Conservation (phyloP, 139 green algal species). For the Dunaliella sp. region DNA sequence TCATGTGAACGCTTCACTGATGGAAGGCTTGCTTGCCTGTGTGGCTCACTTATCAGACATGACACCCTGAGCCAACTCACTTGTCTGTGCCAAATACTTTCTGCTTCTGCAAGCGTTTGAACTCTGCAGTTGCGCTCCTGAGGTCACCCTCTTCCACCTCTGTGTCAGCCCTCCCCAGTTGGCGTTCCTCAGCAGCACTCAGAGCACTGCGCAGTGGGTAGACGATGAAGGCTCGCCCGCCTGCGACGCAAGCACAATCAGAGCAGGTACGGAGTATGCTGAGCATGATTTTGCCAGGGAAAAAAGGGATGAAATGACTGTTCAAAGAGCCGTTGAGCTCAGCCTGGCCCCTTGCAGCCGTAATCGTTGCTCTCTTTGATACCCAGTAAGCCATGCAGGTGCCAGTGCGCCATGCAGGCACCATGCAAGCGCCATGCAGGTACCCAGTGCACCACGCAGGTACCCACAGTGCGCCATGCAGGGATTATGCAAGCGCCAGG, state of each 20-base stretch:
- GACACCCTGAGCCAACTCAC: background rate
- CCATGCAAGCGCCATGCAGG: background rate
- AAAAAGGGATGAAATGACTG: too few relatives aligned
- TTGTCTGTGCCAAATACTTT: background rate
- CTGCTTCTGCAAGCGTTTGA: background rate
- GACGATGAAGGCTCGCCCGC: constrained; percentile 58
- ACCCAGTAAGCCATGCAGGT: too few relatives aligned
- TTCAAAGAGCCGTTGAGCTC: too few relatives aligned
- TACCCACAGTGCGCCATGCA: too few relatives aligned
- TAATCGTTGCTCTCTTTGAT: too few relatives aligned
- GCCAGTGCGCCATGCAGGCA: background rate
- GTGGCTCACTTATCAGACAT: background rate
- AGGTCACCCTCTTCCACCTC: background rate
- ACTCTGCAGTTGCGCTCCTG: background rate
- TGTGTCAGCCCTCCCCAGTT: background rate
- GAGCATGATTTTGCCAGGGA: too few relatives aligned
- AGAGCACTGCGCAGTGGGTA: constrained; percentile 37
- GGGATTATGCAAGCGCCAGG: too few relatives aligned
- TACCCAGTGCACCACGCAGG: too few relatives aligned
- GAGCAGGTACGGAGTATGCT: too few relatives aligned
- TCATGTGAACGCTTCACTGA: too few relatives aligned
- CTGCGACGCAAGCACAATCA: constrained; percentile 17
- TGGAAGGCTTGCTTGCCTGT: too few relatives aligned
- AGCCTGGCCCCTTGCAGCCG: too few relatives aligned
- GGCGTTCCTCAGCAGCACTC: background rate